Evolutionary conservation across 257 asterid species (phyloP).

Genomic region (Linaria vulgaris): DNA sequence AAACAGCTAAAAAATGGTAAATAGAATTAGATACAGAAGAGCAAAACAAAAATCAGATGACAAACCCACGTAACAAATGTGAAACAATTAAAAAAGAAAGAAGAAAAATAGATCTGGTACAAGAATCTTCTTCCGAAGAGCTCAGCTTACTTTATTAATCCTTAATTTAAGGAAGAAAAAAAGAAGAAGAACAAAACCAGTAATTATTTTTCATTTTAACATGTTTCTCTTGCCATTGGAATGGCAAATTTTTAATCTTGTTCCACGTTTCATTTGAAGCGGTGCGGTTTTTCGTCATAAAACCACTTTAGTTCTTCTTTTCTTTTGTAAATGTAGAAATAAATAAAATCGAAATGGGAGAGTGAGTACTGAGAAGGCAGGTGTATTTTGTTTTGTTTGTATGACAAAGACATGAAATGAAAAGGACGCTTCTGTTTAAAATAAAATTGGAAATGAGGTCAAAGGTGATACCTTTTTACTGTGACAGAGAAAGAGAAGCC

Average conservation of each 20-base stretch:
- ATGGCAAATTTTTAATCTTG: constrained; percentile 5
- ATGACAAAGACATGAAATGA: constrained; percentile 39
- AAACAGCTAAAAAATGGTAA: constrained; percentile 3
- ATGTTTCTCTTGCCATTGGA: not conserved
- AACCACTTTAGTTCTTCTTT: constrained; percentile 27
- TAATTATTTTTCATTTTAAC: constrained; percentile 22
- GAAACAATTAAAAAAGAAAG: constrained; percentile 23
- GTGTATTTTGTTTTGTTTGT: constrained; percentile 8
- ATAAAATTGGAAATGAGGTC: constrained; percentile 48
- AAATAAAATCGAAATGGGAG: constrained; percentile 26
- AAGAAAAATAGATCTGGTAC: constrained; percentile 46
- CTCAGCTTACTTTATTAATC: constrained; percentile 13
- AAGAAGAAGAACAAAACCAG: constrained; percentile 23
- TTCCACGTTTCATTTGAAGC: constrained; percentile 13
- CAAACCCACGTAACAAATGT: constrained; percentile 21
- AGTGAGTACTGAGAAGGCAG: constrained; percentile 14
- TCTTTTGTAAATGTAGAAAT: constrained; percentile 23
- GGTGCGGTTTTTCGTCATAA: constrained; percentile 29
- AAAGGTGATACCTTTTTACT: constrained; percentile 37
- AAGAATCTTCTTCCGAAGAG: constrained; percentile 8
- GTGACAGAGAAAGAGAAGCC: constrained; percentile 28
- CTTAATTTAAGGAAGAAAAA: constrained; percentile 13
- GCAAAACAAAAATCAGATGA: constrained; percentile 22
- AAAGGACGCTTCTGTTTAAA: constrained; percentile 22
- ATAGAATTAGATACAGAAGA: not conserved